A percentile compares a stretch with the other conserved stretches of the same genome.
These are phyloP conservation scores for Neonectria ditissima DNA, from an alignment of 2,329 filamentous ascomycete species.

Conservation along the genomic window DNA sequence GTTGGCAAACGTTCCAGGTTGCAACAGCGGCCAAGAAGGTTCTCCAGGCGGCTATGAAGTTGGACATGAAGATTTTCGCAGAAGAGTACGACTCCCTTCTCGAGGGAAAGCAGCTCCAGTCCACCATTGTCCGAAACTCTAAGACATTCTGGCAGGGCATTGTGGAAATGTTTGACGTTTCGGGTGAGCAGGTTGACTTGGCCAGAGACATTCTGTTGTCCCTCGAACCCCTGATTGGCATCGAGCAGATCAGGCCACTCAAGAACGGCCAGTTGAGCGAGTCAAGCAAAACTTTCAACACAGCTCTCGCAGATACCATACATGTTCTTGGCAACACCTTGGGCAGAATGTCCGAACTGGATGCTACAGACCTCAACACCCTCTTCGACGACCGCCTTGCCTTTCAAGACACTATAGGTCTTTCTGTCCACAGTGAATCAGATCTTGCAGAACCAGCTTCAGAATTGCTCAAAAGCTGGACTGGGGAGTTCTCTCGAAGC, in stretches of 20 bases:
- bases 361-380: constrained; percentile 73
- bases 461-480: constrained; percentile 85
- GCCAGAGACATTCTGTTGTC: constrained; percentile 80
- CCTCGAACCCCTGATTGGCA: constrained; percentile 75
- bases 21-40: constrained; percentile 58
- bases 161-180: constrained; percentile 81
- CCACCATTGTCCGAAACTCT: constrained; percentile 77
- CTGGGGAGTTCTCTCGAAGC: constrained; percentile 68
- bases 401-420: constrained; percentile 79
- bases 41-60: constrained; percentile 66
- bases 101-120: constrained; percentile 70
- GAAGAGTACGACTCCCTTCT: constrained; percentile 69
- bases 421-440: constrained; percentile 84
- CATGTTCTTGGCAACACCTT: constrained; percentile 78
- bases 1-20: constrained; percentile 56
- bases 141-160: constrained; percentile 53
- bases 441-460: constrained; percentile 83
- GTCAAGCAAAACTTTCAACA: constrained; percentile 77
- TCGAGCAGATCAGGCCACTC: constrained; percentile 77
- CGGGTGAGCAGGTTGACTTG: constrained; percentile 77
- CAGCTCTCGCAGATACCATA: constrained; percentile 68
- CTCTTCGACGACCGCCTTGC: constrained; percentile 76
- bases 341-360: constrained; percentile 82
- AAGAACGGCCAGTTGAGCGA: constrained; percentile 58
- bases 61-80: constrained; percentile 58